These are phyloP conservation scores for Leishmania lainsoni DNA, from an alignment of 208 protist genomes.

Conservation along the genomic window DNA sequence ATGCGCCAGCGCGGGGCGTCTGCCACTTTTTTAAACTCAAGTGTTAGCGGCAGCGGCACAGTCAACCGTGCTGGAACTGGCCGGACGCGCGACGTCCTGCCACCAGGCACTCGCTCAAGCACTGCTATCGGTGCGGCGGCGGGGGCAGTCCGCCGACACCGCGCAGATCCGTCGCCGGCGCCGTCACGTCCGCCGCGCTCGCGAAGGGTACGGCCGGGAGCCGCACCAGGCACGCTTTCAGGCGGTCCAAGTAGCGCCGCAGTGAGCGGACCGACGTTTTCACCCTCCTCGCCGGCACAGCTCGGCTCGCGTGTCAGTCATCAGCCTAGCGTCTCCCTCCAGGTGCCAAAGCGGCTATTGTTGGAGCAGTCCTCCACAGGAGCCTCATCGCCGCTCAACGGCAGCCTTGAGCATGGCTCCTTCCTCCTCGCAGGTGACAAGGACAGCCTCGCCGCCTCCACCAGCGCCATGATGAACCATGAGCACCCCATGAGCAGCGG, in stretches of 20 bases:
- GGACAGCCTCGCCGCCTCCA: constrained; percentile 7
- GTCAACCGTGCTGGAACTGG: constrained; percentile 15
- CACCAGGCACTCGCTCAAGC: constrained; percentile 4
- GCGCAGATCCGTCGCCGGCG: constrained; percentile 34
- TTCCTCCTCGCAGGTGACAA: constrained; percentile 14
- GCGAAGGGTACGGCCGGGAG: constrained; percentile 17
- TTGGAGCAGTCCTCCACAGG: constrained; percentile 24
- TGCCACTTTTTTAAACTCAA: background rate
- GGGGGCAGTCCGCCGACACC: constrained; percentile 13
- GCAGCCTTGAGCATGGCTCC: constrained; percentile 20
- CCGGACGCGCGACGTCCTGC: constrained; percentile 12
- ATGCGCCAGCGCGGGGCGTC: background rate
- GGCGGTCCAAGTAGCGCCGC: background rate
- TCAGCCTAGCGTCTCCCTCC: background rate
- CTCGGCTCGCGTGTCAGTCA: background rate
- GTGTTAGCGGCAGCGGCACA: constrained; percentile 1
- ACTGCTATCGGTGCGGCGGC: background rate
- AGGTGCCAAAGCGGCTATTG: constrained; percentile 3
- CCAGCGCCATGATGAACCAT: background rate
- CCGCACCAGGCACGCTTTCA: background rate
- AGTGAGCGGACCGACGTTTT: constrained; percentile 4
- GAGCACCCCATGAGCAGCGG: constrained; percentile 6
- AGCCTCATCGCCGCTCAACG: constrained; percentile 24
- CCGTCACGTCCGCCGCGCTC: constrained; percentile 32
- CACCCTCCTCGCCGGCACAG: constrained; percentile 22